phyloP scores from a whole-genome alignment of 1,284 basidiomycete species.

The Macrocystidia cucumis region DNA sequence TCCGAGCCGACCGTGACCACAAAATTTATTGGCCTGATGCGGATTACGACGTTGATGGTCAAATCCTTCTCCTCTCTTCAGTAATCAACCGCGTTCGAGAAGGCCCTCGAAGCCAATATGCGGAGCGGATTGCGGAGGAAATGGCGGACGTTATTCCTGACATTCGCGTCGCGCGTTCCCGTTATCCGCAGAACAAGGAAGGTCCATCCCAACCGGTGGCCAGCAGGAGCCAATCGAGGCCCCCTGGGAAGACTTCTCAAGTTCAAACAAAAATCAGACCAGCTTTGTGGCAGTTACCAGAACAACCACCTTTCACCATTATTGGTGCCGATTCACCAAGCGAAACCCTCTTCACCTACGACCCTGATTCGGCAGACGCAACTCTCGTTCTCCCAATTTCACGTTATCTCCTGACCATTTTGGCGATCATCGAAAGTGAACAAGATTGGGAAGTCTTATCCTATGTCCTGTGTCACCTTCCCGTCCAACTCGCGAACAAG shows the following conservation, averaged over 20 bases:
- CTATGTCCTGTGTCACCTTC: slow-evolving; percentile 88
- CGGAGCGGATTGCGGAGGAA: slow-evolving; percentile 3
- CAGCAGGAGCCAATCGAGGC: slow-evolving; percentile 72
- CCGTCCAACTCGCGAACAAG: slow-evolving; percentile 91
- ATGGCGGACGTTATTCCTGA: slow-evolving; percentile 46
- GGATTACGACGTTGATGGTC: slow-evolving; percentile 46
- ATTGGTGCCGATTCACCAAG: slow-evolving; percentile 62
- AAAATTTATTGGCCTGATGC: slow-evolving; percentile 64
- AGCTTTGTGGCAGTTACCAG: slow-evolving; percentile 78
- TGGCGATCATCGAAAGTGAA: slow-evolving; percentile 69
- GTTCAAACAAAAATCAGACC: slow-evolving; percentile 30
- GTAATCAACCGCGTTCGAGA: slow-evolving; percentile 41
- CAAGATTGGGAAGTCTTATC: slow-evolving; percentile 93
- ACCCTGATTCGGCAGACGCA: slow-evolving; percentile 45
- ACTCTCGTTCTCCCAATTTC: slow-evolving; percentile 71
- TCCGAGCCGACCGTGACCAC: slow-evolving; percentile 91
- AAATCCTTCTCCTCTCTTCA: slow-evolving; percentile 41
- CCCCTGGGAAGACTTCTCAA: slow-evolving; percentile 16
- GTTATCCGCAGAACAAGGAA: slow-evolving; percentile 32
- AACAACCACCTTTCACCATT: slow-evolving; percentile 62
- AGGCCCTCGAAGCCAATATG: slow-evolving; percentile 1
- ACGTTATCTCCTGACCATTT: slow-evolving; percentile 63
- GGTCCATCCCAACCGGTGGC: slow-evolving; percentile 35
- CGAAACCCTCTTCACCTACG: slow-evolving; percentile 70
- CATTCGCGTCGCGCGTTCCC: slow-evolving; percentile 50